These are phyloP conservation scores for Penicillium cinerascens DNA, from an alignment of 495 filamentous ascomycete genomes.

Conservation along the genomic window DNA sequence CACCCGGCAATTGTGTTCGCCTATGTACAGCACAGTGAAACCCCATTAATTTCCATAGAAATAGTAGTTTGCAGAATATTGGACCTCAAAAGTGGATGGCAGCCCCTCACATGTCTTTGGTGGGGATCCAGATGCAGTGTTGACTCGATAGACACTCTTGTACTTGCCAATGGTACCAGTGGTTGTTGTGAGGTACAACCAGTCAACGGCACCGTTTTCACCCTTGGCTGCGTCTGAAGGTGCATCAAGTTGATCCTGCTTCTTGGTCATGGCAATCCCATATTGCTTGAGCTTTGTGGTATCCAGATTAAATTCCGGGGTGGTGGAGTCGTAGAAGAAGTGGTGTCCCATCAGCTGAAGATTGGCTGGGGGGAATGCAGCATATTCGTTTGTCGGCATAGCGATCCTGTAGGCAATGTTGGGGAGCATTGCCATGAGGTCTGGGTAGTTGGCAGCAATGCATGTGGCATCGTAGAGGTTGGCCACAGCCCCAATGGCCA, in stretches of 20 bases:
- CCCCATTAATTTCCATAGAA: slow-evolving; percentile 42
- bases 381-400: slow-evolving; percentile 33
- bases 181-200: slow-evolving; percentile 48
- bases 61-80: slow-evolving; percentile 81
- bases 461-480: slow-evolving; percentile 87
- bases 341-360: slow-evolving; percentile 70
- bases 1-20: slow-evolving; percentile 1
- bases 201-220: slow-evolving; percentile 59
- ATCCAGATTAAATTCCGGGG: slow-evolving; percentile 77
- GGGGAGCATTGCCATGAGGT: slow-evolving; percentile 54
- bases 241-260: slow-evolving; percentile 51
- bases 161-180: slow-evolving; percentile 56
- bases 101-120: slow-evolving; percentile 71
- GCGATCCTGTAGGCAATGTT: slow-evolving; percentile 36
- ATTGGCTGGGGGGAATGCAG: slow-evolving; percentile 47
- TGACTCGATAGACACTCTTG: slow-evolving; percentile 77
- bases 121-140: slow-evolving; percentile 78
- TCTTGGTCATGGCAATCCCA: slow-evolving; percentile 61
- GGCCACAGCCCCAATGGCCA: slow-evolving; percentile 69
- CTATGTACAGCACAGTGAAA: slow-evolving; percentile 20
- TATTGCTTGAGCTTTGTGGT: slow-evolving; percentile 49
- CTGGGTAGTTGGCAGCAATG: slow-evolving; percentile 61
- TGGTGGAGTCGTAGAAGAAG: slow-evolving; percentile 63
- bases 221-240: slow-evolving; percentile 55
- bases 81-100: slow-evolving; percentile 59